These are phyloP conservation scores for Dacryopinax primogenitus DNA, from an alignment of 768 basidiomycete genomes.

Conservation along the genomic window DNA sequence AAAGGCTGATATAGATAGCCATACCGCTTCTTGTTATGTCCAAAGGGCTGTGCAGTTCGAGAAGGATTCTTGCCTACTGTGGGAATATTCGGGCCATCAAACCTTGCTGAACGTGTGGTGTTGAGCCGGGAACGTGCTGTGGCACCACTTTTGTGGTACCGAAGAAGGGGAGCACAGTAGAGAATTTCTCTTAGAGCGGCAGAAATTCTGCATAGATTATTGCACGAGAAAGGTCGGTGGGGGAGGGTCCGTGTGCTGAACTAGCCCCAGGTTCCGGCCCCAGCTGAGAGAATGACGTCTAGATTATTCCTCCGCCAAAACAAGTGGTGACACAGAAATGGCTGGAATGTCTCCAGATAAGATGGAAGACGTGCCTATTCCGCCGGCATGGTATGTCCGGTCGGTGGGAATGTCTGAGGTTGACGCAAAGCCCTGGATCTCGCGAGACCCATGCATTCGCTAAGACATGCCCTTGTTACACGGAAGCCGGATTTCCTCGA, in stretches of 20 bases:
- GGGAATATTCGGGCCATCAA: not conserved
- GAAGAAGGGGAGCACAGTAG: not conserved
- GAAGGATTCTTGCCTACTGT: not conserved
- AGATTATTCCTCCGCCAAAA: not conserved
- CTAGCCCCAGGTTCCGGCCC: too few species aligned
- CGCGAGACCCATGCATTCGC: not conserved
- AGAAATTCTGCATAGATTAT: too few species aligned
- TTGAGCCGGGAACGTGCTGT: not conserved
- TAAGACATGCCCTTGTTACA: conserved; percentile 1
- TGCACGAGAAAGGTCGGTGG: too few species aligned
- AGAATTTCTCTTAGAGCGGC: too few species aligned
- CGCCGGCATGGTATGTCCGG: not conserved
- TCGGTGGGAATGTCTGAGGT: not conserved
- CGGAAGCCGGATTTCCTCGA: not conserved
- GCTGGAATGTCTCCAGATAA: conserved; percentile 4
- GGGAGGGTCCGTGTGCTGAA: too few species aligned
- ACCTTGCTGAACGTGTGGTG: not conserved
- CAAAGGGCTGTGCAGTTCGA: too few species aligned
- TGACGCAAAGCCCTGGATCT: conserved; percentile 5
- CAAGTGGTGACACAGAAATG: not conserved
- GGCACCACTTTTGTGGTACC: not conserved
- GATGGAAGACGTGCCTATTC: not conserved
- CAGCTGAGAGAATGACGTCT: not conserved
- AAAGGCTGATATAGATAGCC: too few species aligned
- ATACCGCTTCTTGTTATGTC: not conserved